phyloP scores from a whole-genome alignment of 78 protist genomes.

The Parvularia atlantis region DNA sequence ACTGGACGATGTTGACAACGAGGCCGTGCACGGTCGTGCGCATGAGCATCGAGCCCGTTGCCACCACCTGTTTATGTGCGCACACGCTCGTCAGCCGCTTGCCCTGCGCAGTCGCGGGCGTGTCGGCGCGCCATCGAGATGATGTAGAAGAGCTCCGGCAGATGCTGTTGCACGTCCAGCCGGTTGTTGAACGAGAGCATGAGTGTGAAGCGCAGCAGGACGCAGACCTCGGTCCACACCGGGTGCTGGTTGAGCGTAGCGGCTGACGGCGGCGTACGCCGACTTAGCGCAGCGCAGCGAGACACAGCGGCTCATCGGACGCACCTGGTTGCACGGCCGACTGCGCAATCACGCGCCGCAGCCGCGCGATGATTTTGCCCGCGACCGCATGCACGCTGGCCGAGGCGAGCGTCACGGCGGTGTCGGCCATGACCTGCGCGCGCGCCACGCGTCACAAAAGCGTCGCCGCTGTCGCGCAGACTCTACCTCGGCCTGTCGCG shows the following conservation, averaged over 20 bases:
- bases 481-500: neutral
- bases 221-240: constrained; percentile 31
- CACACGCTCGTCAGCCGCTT: no score
- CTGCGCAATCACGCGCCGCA: neutral
- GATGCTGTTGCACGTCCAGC: constrained; percentile 21
- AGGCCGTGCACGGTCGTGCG: constrained; percentile 31
- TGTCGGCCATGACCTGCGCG: constrained; percentile 36
- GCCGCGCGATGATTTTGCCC: constrained; percentile 13
- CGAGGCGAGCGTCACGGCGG: constrained; percentile 40
- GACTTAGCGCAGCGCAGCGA: no score
- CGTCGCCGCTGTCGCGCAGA: no score
- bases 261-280: neutral
- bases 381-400: constrained; percentile 22
- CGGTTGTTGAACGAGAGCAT: constrained; percentile 42
- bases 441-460: no score
- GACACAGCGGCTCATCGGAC: no score
- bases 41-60: constrained; percentile 19
- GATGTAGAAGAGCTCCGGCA: constrained; percentile 39
- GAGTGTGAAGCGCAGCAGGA: constrained; percentile 33
- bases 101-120: no score
- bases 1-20: constrained; percentile 41
- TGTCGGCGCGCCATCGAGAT: neutral
- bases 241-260: constrained; percentile 11
- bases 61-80: no score
- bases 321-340: neutral